These are phyloP conservation scores for Tephrocybe sp. DNA, from an alignment of 768 basidiomycete species.

Conservation along the genomic window DNA sequence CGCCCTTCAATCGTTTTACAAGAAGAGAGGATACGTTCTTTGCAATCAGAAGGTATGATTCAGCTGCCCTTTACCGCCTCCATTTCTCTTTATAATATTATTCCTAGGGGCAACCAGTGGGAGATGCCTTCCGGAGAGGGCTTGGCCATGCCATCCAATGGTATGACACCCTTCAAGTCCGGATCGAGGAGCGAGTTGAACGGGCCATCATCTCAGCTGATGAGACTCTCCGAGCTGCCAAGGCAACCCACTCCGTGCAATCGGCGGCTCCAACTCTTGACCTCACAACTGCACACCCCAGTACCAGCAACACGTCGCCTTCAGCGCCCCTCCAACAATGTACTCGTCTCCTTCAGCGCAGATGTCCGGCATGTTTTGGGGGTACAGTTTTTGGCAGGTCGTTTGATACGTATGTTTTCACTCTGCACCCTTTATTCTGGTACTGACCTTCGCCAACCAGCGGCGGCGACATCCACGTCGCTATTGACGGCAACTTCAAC, in stretches of 20 bases:
- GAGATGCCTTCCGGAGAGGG: background rate
- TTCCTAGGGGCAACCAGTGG: background rate
- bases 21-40: constrained; percentile 12
- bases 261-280: background rate
- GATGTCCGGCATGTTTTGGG: constrained; percentile 34
- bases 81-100: background rate
- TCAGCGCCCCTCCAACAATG: constrained; percentile 1
- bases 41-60: background rate
- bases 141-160: background rate
- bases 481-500: constrained; percentile 37
- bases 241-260: background rate
- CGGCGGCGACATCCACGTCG: constrained; percentile 36
- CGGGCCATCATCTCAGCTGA: background rate
- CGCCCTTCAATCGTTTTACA: constrained; percentile 28
- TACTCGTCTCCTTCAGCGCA: constrained; percentile 21
- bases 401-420: background rate
- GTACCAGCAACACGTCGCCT: background rate
- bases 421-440: background rate
- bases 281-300: background rate
- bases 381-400: constrained; percentile 19
- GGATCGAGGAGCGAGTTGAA: background rate
- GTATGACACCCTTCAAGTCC: background rate
- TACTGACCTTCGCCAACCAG: constrained; percentile 14
- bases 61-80: background rate
- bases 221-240: background rate